These are phyloP conservation scores for Paracorniculantispora psalliotae DNA, from an alignment of 2,329 filamentous ascomycete species.

Conservation along the genomic window DNA sequence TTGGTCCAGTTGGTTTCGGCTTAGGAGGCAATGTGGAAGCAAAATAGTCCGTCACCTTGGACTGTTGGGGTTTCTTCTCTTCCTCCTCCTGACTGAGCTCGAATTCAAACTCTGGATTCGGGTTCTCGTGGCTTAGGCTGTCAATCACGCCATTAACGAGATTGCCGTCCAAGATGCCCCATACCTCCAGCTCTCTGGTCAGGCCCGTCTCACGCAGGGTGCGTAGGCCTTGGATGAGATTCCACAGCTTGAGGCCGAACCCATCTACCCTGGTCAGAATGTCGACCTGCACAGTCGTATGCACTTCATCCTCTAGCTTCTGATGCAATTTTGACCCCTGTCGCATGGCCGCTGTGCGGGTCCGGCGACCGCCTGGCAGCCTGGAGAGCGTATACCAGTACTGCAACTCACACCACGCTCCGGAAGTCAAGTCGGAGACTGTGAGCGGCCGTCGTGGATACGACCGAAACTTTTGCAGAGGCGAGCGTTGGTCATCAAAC, in stretches of 20 bases:
- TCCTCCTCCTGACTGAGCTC: constrained; percentile 39
- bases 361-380: constrained; percentile 66
- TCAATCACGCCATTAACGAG: constrained; percentile 89
- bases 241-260: constrained; percentile 83
- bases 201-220: constrained; percentile 65
- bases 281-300: constrained; percentile 68
- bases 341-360: constrained; percentile 76
- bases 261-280: constrained; percentile 72
- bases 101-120: constrained; percentile 65
- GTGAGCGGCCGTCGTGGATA: constrained; percentile 74
- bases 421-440: constrained; percentile 82
- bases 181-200: constrained; percentile 75
- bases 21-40: constrained; percentile 19
- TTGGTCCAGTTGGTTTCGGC: constrained; percentile 18
- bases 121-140: constrained; percentile 71
- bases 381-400: constrained; percentile 82
- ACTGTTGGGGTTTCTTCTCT: constrained; percentile 27
- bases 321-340: constrained; percentile 76
- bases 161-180: constrained; percentile 77
- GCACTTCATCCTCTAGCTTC: constrained; percentile 78
- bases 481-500: constrained; percentile 40
- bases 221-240: constrained; percentile 78
- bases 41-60: constrained; percentile 39
- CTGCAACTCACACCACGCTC: constrained; percentile 94
- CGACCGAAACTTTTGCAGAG: constrained; percentile 72